A percentile compares a stretch with the other conserved stretches of the same genome.
Conservation (phyloP, 768 basidiomycete species). For the Cystobasidium onofrii region DNA sequence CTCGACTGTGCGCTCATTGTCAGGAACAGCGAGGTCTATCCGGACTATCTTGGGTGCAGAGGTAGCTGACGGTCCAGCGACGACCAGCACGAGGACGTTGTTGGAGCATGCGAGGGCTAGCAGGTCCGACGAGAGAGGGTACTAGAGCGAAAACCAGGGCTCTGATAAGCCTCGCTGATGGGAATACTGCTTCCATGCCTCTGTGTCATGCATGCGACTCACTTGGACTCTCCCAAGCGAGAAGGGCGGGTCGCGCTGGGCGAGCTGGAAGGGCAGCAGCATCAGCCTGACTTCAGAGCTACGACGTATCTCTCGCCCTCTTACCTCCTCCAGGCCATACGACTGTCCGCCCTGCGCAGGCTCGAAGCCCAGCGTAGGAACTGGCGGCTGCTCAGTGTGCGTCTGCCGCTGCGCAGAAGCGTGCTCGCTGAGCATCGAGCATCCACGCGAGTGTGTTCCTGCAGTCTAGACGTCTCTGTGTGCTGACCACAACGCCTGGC, state of each 20-base stretch:
- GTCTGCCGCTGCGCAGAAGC: slow-evolving; percentile 4
- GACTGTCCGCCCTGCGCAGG: slow-evolving; percentile 9
- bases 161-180: not conserved
- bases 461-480: not conserved
- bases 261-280: slow-evolving; percentile 10
- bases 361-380: slow-evolving; percentile 28
- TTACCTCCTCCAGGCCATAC: slow-evolving; percentile 28
- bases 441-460: not conserved
- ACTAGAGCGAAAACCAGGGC: not conserved
- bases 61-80: slow-evolving; percentile 3
- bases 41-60: slow-evolving; percentile 55
- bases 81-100: slow-evolving; percentile 31
- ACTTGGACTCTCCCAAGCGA: slow-evolving; percentile 27
- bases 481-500: no score
- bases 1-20: slow-evolving; percentile 63
- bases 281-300: not conserved
- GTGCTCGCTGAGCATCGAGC: slow-evolving; percentile 29
- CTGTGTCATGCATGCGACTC: not conserved
- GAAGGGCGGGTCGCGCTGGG: slow-evolving; percentile 26
- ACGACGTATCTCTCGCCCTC: not conserved
- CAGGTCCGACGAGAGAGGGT: slow-evolving; percentile 37
- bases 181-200: not conserved
- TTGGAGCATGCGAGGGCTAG: slow-evolving; percentile 41
- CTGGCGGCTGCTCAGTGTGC: not conserved
- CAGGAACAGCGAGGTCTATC: slow-evolving; percentile 79